Percentiles rank a stretch among this genome's conserved stretches.
phyloP scores from a whole-genome alignment of 75 land plant genomes.

The Pinus taeda region DNA sequence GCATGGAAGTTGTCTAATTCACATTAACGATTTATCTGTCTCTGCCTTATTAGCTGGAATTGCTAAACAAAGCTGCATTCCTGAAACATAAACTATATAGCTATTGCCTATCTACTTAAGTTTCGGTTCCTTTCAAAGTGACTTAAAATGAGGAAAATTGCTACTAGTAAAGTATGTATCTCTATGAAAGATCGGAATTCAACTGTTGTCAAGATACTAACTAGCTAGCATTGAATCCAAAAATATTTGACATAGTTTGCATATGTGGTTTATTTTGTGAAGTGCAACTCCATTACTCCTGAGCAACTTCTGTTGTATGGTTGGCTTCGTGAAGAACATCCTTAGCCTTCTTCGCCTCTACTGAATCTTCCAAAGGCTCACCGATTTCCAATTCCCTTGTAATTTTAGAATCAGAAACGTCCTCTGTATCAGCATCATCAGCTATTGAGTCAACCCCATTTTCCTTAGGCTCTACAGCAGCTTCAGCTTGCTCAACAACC shows the following conservation, averaged over 20 bases:
- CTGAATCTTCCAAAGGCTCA: neutral
- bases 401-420: too few relatives aligned
- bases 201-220: neutral
- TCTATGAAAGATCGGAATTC: neutral
- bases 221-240: neutral
- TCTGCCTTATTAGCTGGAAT: neutral
- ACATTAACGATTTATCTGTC: neutral
- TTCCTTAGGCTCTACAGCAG: neutral
- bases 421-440: too few relatives aligned
- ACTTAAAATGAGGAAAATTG: neutral
- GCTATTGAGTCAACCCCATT: neutral
- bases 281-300: neutral
- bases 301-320: conserved; percentile 4
- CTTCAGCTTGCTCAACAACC: neutral
- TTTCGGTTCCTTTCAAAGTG: neutral
- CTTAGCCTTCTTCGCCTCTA: neutral
- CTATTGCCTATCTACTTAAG: neutral
- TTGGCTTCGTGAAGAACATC: conserved; percentile 7
- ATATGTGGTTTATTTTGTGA: neutral
- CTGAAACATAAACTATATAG: neutral
- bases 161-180: neutral
- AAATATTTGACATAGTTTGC: neutral
- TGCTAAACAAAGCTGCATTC: neutral
- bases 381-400: neutral
- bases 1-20: neutral